Evolutionary conservation across 2,329 filamentous ascomycete species (phyloP), one percentile per base, ranked within the genome.

Genomic region (Colletotrichum sojae): DNA sequence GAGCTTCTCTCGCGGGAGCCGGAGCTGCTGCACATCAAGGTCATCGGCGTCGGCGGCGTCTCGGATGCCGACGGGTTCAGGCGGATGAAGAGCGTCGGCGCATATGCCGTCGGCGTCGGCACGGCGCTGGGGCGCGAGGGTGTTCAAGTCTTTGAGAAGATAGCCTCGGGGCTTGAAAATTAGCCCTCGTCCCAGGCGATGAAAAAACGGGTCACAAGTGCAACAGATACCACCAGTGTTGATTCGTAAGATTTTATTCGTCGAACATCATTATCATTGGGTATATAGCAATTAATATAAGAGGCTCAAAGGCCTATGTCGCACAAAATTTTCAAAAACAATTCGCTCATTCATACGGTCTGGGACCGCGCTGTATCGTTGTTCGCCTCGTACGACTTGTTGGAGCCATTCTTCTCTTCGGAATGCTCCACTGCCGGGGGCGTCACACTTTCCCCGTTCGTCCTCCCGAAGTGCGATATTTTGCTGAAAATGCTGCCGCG

Each of bases 21-120:
- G 0, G 72, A 73, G 45, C 78, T 93, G 55, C 78, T 78, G 10
- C 81, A 85, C n/a, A 82, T 95, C 25, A 81, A 82, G 16, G 83
- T 95, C 36, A 89, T 95, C 63, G 93, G 93, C 0, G 87, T 93
- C 0, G 93, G 93, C 1, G 93, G 93, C 2, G 92, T 95, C 1
- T 81, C 85, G 25, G 91, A 94, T 76, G 81, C 79, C 0, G 83
- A 79, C 3, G 91, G 91, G 1, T 93, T 86, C 73, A 78, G 80
- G 64, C 84, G 92, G 71, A 94, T 94, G 91, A 84, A 82, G 71
- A 80, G 78, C 6, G 92, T 88, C 0, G 92, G 92, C 0, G 92
- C 92, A 0, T 82, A 75, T 22, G 89, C 88, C 0, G 91, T 94
- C 0, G 92, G 86, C 0, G 85, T 94, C 52, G 92, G 89, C 0